These are phyloP conservation scores for Phylloporus sp. DNA, from an alignment of 768 basidiomycete species.

Conservation along the genomic window DNA sequence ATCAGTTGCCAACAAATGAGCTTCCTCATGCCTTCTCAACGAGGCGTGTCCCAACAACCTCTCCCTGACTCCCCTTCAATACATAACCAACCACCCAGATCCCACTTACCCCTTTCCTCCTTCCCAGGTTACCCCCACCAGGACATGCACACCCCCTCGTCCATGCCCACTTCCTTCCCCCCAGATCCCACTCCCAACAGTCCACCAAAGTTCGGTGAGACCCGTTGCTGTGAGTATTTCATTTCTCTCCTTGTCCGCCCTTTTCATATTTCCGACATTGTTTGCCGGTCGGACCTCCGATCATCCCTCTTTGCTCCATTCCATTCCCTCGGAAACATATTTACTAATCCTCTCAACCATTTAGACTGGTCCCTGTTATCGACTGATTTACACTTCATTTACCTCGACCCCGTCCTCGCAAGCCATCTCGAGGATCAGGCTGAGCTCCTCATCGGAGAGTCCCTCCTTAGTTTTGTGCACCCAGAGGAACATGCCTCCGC, in stretches of 20 bases:
- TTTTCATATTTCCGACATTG: slow-evolving; percentile 8
- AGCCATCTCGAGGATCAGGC: slow-evolving; percentile 71
- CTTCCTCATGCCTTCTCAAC: slow-evolving; percentile 35
- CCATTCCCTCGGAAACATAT: slow-evolving; percentile 14
- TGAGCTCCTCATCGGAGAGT: slow-evolving; percentile 61
- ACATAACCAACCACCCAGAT: slow-evolving; percentile 34
- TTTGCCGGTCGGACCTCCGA: slow-evolving; percentile 19
- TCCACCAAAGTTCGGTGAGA: slow-evolving; percentile 62
- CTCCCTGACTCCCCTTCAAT: slow-evolving; percentile 23
- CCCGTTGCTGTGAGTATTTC: slow-evolving; percentile 67
- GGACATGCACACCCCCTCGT: slow-evolving; percentile 27
- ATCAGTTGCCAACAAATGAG: slow-evolving; percentile 27
- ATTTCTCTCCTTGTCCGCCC: background rate
- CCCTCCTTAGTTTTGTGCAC: slow-evolving; percentile 75
- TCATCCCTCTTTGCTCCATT: slow-evolving; percentile 14
- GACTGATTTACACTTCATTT: slow-evolving; percentile 73
- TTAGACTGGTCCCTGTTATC: slow-evolving; percentile 81
- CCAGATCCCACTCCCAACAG: slow-evolving; percentile 35
- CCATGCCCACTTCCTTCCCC: slow-evolving; percentile 26
- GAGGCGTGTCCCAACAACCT: slow-evolving; percentile 28
- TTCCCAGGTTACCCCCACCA: slow-evolving; percentile 34
- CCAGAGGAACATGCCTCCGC: slow-evolving; percentile 81
- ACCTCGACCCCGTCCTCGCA: slow-evolving; percentile 77
- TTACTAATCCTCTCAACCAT: slow-evolving; percentile 13
- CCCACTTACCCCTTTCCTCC: slow-evolving; percentile 37